Conservation (phyloP, 805 yeast genomes). For the Naumovozyma baii region DNA sequence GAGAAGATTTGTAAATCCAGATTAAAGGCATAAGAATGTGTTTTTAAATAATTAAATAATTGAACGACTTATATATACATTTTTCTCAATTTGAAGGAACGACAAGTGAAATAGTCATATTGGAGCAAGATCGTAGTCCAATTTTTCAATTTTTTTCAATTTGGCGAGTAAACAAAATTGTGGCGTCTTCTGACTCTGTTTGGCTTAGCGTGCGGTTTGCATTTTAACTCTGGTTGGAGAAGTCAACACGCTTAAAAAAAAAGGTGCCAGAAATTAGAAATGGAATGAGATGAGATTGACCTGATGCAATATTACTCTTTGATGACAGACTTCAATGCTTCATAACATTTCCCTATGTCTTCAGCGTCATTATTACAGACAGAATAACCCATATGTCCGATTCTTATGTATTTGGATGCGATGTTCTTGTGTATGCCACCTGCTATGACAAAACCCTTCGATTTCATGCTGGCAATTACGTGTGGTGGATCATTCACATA, state of each 20-base stretch:
- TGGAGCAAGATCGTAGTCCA: not conserved
- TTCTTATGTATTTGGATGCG: slow-evolving; percentile 74
- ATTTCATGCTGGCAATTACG: slow-evolving; percentile 44
- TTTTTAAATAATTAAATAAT: no score
- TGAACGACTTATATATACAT: no score
- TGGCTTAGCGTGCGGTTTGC: not conserved
- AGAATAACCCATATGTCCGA: slow-evolving; percentile 93
- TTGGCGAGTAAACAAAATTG: no score
- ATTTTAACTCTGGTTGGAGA: not conserved
- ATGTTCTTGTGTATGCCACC: slow-evolving; percentile 84
- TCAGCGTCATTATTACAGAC: slow-evolving; percentile 46
- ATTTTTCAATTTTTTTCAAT: not conserved
- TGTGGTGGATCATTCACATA: slow-evolving; percentile 66
- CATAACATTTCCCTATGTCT: slow-evolving; percentile 43
- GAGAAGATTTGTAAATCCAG: no score
- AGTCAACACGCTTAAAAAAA: no score
- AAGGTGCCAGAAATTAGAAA: not conserved
- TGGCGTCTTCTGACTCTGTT: not conserved
- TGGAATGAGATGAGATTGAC: no score
- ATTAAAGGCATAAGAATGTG: no score
- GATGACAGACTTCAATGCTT: slow-evolving; percentile 3
- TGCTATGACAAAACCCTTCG: slow-evolving; percentile 67
- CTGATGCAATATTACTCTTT: not conserved
- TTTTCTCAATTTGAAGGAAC: no score
- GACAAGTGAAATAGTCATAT: not conserved